Conservation (phyloP, 164 flowering plant genomes). For the Magnolia changhungtana region DNA sequence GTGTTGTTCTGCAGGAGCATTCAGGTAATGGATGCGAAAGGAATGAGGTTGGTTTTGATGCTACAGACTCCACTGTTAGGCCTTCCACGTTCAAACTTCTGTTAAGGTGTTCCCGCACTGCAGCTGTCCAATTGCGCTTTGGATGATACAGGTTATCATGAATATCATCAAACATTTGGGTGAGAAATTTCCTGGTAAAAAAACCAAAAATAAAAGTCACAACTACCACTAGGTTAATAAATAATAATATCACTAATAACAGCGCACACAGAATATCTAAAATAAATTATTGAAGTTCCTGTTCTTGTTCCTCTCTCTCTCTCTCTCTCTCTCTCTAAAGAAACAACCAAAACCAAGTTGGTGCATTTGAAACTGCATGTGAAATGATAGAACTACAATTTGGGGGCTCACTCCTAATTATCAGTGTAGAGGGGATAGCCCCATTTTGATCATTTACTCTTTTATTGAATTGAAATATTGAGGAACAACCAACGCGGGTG, state of each 20-base stretch:
- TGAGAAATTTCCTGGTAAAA: conserved; percentile 60
- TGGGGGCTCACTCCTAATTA: not conserved
- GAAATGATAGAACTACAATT: not conserved
- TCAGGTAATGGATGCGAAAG: conserved; percentile 93
- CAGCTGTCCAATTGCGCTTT: conserved; percentile 64
- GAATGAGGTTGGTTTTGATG: conserved; percentile 59
- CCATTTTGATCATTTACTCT: not conserved
- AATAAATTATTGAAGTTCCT: too few relatives aligned
- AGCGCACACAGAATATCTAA: too few relatives aligned
- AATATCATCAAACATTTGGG: conserved; percentile 48
- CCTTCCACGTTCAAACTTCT: conserved; percentile 72
- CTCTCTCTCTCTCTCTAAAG: too few relatives aligned
- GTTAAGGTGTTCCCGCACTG: conserved; percentile 78
- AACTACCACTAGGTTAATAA: not conserved
- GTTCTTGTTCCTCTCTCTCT: too few relatives aligned
- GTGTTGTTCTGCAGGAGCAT: conserved; percentile 68
- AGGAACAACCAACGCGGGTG: not conserved
- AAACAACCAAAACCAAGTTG: not conserved
- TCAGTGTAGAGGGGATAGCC: not conserved
- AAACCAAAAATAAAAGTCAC: not conserved
- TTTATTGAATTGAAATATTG: not conserved
- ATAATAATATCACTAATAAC: too few relatives aligned
- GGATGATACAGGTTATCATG: conserved; percentile 70
- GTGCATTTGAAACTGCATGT: not conserved
- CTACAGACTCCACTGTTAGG: conserved; percentile 47